phyloP scores from a whole-genome alignment of 106 monocot genomes.

The Apostasia ramifera region DNA sequence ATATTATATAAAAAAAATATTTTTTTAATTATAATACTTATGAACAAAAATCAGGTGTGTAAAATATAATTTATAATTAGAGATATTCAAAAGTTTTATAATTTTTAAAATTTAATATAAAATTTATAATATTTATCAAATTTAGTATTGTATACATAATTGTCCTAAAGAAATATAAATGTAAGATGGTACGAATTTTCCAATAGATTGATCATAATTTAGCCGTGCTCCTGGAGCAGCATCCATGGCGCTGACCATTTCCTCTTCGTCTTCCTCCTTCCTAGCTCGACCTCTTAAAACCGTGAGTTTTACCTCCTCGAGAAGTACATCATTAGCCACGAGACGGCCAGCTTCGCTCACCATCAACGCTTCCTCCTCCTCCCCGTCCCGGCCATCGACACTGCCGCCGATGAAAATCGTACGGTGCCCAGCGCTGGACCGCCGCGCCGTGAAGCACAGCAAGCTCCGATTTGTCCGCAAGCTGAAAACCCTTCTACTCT shows the following conservation, averaged over 20 bases:
- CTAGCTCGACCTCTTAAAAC: background rate
- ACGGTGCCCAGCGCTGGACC: slow-evolving; percentile 63
- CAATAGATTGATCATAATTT: too few relatives aligned
- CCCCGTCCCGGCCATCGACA: slow-evolving; percentile 7
- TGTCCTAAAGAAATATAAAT: too few relatives aligned
- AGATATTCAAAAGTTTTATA: too few relatives aligned
- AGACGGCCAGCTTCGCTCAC: background rate
- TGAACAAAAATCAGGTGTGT: too few relatives aligned
- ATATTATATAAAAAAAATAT: too few relatives aligned
- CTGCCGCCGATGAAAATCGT: slow-evolving; percentile 27
- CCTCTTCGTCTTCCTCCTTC: background rate
- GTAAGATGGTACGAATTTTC: too few relatives aligned
- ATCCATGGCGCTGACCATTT: slow-evolving; percentile 1
- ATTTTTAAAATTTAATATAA: too few relatives aligned
- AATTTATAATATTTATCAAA: too few relatives aligned
- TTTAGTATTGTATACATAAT: too few relatives aligned
- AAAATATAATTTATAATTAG: too few relatives aligned
- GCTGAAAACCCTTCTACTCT: slow-evolving; percentile 75
- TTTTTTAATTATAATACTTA: too few relatives aligned
- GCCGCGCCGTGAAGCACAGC: slow-evolving; percentile 53
- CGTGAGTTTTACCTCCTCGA: background rate
- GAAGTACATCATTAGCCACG: background rate
- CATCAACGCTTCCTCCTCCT: slow-evolving; percentile 1
- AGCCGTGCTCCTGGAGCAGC: too few relatives aligned
- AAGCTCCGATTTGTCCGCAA: slow-evolving; percentile 82